Base-by-base conservation (phyloP, 2,329 filamentous ascomycete genomes). In the Cercospora zeae-maydis region DNA sequence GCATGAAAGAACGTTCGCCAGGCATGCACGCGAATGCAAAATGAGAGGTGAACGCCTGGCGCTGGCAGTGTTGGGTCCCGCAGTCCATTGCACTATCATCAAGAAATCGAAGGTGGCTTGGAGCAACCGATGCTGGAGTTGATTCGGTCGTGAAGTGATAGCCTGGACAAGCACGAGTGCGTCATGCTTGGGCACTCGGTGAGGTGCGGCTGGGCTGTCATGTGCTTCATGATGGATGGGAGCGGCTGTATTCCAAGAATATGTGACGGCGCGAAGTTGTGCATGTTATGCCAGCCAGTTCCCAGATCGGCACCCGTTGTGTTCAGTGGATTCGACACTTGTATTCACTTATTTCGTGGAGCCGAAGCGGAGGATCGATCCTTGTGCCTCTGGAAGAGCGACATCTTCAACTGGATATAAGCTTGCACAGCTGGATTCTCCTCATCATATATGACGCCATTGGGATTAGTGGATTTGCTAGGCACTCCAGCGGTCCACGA, bases 331-430 rank as follows among this genome's bases (percentile, higher is more conserved):
- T 45, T 19, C 16, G 16, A 11, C 39, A 45, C 14, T 21, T 27
- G 19, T 1, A 11, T 37, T 52, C 45, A 51, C 16, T 52, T 59
- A n/a, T 34, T 52, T 5, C 55, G 55, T 24, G 33, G 19, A 33
- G 19, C 9, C 19, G 55, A 47, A 11, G 39, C 19, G 11, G 39
- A 33, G 34, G 37, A 27, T n/a, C 19, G 39, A 39, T 59, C 57
- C 47, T 59, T 59, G 57, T 34, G 24, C 37, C 52, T 71, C n/a
- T 70, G 69, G 56, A 75, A 75, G 13, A 76, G 67, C 6, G 72
- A 71, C 70, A 75, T 65, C 66, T 76, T 75, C 19, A 73, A 72
- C 61, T 72, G 68, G n/a, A 75, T 63, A 52, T 76, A 76, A 3
- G 73, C 74, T 57, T 75, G 70, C 1, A 75, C 66, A 39, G 69